Conservation (phyloP, 768 basidiomycete genomes). For the Boletus rubroflammeus region DNA sequence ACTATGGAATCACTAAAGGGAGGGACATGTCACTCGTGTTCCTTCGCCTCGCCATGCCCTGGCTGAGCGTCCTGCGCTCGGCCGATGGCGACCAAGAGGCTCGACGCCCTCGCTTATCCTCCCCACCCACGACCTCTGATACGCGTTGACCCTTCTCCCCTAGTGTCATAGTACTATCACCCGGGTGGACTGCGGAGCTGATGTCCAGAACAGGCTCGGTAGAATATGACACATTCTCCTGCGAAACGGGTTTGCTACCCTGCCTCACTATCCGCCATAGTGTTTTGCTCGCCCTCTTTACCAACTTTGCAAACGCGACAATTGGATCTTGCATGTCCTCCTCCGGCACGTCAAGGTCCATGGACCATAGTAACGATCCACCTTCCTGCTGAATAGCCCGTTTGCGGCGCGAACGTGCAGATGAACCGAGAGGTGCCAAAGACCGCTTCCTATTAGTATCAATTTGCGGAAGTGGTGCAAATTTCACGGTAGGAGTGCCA, state of each 20-base stretch:
- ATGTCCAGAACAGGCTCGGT: constrained; percentile 18
- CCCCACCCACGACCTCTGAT: constrained; percentile 1
- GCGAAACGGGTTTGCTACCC: constrained; percentile 22
- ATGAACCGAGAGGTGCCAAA: constrained; percentile 50
- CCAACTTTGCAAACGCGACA: constrained; percentile 44
- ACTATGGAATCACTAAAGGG: constrained; percentile 77
- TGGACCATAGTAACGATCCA: constrained; percentile 17
- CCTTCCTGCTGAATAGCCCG: constrained; percentile 17
- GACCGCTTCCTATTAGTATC: constrained; percentile 49
- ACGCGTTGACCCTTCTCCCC: neutral
- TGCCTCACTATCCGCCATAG: constrained; percentile 49
- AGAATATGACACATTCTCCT: constrained; percentile 5
- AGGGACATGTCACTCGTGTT: constrained; percentile 22
- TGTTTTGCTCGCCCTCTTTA: constrained; percentile 40
- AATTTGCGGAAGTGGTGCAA: constrained; percentile 56
- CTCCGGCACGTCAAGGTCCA: constrained; percentile 23
- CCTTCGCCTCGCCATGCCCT: constrained; percentile 13
- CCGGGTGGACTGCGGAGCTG: constrained; percentile 23
- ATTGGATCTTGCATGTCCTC: constrained; percentile 46
- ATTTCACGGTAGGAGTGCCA: constrained; percentile 42
- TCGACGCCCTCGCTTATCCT: constrained; percentile 12
- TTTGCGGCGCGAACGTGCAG: constrained; percentile 37
- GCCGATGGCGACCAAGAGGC: constrained; percentile 25
- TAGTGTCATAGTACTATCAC: constrained; percentile 6
- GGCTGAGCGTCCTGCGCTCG: constrained; percentile 21